phyloP scores from a whole-genome alignment of 148 eudicot genomes.

The Nepenthes gracilis region DNA sequence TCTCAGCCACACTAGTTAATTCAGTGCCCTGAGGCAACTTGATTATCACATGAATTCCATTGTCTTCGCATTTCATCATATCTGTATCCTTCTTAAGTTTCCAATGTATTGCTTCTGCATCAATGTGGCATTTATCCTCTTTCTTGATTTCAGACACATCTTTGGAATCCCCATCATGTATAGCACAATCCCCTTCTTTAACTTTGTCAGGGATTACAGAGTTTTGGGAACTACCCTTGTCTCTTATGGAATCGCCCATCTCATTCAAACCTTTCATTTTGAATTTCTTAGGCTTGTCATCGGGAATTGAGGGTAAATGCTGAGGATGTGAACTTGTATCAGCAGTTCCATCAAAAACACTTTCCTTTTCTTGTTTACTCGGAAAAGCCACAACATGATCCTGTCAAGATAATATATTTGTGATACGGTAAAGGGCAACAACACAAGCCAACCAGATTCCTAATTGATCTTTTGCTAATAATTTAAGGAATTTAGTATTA shows the following conservation, averaged over 20 bases:
- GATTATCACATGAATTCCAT: constrained; percentile 10
- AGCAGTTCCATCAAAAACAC: constrained; percentile 20
- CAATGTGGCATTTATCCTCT: no score
- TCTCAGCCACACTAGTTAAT: constrained; percentile 44
- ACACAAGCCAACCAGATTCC: neutral
- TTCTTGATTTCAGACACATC: no score
- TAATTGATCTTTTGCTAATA: no score
- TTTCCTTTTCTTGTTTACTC: constrained; percentile 47
- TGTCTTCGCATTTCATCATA: no score
- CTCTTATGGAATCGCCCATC: neutral
- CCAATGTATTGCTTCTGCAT: no score
- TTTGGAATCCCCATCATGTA: no score
- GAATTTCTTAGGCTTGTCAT: no score
- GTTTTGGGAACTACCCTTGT: neutral
- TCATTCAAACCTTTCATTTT: neutral
- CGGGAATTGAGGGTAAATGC: constrained; percentile 4
- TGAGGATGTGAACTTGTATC: constrained; percentile 13
- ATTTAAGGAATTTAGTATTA: no score
- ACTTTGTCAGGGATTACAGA: neutral
- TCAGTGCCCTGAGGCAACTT: constrained; percentile 50
- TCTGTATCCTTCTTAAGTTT: no score
- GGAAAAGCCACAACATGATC: constrained; percentile 25
- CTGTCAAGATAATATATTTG: constrained; percentile 19
- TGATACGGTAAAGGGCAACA: neutral
- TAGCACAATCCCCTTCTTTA: neutral